A percentile compares a stretch with the other conserved stretches of the same genome.
Conservation (phyloP, 2,329 filamentous ascomycete genomes). For the Fusarium anthophilum region DNA sequence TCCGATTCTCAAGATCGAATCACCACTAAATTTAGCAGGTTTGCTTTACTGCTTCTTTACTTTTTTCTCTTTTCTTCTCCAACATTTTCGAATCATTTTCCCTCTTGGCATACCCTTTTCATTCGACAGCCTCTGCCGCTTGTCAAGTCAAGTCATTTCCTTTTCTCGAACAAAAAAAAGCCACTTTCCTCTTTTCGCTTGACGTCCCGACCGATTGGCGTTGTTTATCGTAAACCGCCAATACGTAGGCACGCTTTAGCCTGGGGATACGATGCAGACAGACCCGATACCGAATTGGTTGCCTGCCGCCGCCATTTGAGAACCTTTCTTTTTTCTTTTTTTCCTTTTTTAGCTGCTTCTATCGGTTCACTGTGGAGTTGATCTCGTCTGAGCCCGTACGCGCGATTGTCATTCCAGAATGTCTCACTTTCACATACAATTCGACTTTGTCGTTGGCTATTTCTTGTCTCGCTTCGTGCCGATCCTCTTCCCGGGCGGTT, state of each 20-base stretch:
- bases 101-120: not conserved
- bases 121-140: not conserved
- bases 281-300: not conserved
- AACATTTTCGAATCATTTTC: not conserved
- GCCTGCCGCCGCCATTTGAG: conserved; percentile 1
- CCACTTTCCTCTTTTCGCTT: conserved; percentile 20
- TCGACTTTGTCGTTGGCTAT: not conserved
- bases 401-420: conserved; percentile 14
- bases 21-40: not conserved
- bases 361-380: conserved; percentile 31
- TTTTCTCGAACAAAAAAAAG: not conserved
- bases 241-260: not conserved
- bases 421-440: not conserved
- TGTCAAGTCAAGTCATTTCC: not conserved
- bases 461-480: conserved; percentile 25
- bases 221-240: conserved; percentile 5
- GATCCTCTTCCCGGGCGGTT: conserved; percentile 10
- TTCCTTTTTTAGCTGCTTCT: not conserved
- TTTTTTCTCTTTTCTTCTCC: not conserved
- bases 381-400: conserved; percentile 9
- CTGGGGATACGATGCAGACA: not conserved
- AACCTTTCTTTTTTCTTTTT: not conserved
- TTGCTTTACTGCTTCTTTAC: not conserved
- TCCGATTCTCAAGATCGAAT: not conserved
- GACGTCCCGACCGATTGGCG: conserved; percentile 22